Base-by-base conservation (phyloP, 768 basidiomycete species). In the Suillus sp. region DNA sequence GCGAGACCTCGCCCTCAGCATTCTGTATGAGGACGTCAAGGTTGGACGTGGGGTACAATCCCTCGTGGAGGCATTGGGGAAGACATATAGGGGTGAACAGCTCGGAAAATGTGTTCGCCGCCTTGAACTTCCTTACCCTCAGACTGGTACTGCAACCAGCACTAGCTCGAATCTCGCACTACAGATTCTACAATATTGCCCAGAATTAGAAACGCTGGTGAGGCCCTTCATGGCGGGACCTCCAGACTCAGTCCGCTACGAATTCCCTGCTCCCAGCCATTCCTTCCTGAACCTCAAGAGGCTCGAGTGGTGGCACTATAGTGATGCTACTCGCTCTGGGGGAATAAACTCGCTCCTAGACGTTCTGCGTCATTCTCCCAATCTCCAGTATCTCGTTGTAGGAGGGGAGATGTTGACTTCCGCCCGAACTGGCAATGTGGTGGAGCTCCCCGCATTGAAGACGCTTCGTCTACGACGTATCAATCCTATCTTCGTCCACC, bases 241-340 rank as follows among this genome's bases (percentile, higher is more conserved):
- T 51, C 67, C 72, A 20, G 63, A 70, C 22, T 61, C 67, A 9
- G 71, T 81, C 16, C 77, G 74, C 38, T 90, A 84, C 73, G 84
- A 87, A 32, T 85, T 83, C 68, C 83, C 84, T 62, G 79, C 81
- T 11, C 78, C 78, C 16, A 77, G 74, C 60, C 72, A 85, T 3
- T 70, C 80, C 4, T 65, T 89, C 16, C 75, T 78, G 25, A 82
- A 83, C 25, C 77, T 91, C 45, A 83, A 81, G 50, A 84, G 87
- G 32, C 79, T 91, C 35, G 88, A 90, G 56, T 90, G 88, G 87
- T 89, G 86, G 86, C 82, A 89, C 68, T 72, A 84, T 66, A 76
- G 72, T 64, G 71, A 74, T 71, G 88, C 88, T 25, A 83, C 85
- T 43, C 80, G 84, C 51, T 80, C 85, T 20, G 88, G 88, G 2